A percentile compares a stretch with the other conserved stretches of the same genome.
Conservation (phyloP, 805 yeast species). For the Hanseniaspora vineae region DNA sequence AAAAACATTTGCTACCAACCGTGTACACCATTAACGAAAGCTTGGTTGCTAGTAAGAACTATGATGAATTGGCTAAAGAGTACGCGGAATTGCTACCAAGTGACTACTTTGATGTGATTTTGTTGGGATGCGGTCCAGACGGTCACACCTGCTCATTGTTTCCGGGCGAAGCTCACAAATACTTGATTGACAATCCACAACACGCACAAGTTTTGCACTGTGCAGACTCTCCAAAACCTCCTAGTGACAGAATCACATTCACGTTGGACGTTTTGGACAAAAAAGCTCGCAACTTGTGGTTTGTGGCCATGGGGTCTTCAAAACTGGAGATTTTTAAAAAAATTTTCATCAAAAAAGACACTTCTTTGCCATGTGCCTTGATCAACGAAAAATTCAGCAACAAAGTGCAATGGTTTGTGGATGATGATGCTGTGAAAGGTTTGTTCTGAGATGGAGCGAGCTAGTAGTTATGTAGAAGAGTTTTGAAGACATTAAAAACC, state of each 20-base stretch:
- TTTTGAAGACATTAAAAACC: no score
- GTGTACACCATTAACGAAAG: constrained; percentile 55
- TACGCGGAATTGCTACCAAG: constrained; percentile 49
- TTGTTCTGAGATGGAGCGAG: constrained; percentile 26
- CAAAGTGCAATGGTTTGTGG: constrained; percentile 72
- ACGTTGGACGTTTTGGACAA: constrained; percentile 57
- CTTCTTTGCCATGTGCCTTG: constrained; percentile 54
- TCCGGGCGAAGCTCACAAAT: constrained; percentile 53
- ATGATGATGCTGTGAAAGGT: constrained; percentile 60
- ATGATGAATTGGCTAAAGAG: constrained; percentile 44
- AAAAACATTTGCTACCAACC: constrained; percentile 31
- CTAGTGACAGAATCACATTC: constrained; percentile 81
- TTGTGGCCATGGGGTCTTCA: constrained; percentile 82
- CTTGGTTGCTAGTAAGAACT: constrained; percentile 38
- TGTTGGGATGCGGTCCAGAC: constrained; percentile 90
- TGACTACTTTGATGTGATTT: constrained; percentile 41
- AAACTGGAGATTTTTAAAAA: constrained; percentile 62
- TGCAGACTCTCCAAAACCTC: constrained; percentile 85
- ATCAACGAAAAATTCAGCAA: constrained; percentile 47
- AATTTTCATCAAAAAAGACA: constrained; percentile 43
- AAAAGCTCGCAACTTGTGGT: constrained; percentile 34
- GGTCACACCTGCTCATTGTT: constrained; percentile 91
- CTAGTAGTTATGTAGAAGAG: no score
- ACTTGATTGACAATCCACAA: constrained; percentile 39
- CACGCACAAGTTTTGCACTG: constrained; percentile 45